Conservation (phyloP, 1,139 yeast genomes). For the Blastobotrys petasosporus region DNA sequence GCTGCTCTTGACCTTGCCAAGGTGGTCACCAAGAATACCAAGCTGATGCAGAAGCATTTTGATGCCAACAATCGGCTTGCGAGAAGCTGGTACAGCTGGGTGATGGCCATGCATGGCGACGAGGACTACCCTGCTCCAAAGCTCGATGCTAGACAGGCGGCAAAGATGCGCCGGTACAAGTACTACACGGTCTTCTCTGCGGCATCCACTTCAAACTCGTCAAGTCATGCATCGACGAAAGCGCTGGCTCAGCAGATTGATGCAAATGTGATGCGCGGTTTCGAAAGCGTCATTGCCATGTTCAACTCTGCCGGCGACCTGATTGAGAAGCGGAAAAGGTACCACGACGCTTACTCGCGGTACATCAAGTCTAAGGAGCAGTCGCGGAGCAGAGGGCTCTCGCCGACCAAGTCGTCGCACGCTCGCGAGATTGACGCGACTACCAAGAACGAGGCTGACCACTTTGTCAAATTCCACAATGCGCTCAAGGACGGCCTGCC, state of each 20-base stretch:
- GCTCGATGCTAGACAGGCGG: slow-evolving; percentile 2
- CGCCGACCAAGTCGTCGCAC: no score
- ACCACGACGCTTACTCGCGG: slow-evolving; percentile 21
- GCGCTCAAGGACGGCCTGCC: slow-evolving; percentile 29
- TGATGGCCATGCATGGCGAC: slow-evolving; percentile 16
- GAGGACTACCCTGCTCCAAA: slow-evolving; percentile 4
- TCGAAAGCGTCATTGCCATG: slow-evolving; percentile 23
- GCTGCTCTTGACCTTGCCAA: slow-evolving; percentile 21
- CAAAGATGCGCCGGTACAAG: slow-evolving; percentile 18
- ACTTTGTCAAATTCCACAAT: slow-evolving; percentile 24
- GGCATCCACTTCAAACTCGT: slow-evolving; percentile 23
- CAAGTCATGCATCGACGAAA: slow-evolving; percentile 23
- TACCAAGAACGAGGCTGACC: slow-evolving; percentile 19
- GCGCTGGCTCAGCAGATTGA: slow-evolving; percentile 22
- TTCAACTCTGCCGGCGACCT: slow-evolving; percentile 22
- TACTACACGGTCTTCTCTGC: slow-evolving; percentile 24
- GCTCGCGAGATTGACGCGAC: slow-evolving; percentile 2
- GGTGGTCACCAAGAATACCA: slow-evolving; percentile 19
- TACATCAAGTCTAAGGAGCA: slow-evolving; percentile 21
- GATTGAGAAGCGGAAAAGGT: slow-evolving; percentile 21
- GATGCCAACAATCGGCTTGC: slow-evolving; percentile 23
- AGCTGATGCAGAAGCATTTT: slow-evolving; percentile 23
- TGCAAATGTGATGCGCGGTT: slow-evolving; percentile 23
- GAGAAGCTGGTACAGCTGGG: slow-evolving; percentile 25
- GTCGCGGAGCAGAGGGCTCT: no score